Base-by-base conservation (phyloP, 257 asterid genomes). In the Jasminum sambac region DNA sequence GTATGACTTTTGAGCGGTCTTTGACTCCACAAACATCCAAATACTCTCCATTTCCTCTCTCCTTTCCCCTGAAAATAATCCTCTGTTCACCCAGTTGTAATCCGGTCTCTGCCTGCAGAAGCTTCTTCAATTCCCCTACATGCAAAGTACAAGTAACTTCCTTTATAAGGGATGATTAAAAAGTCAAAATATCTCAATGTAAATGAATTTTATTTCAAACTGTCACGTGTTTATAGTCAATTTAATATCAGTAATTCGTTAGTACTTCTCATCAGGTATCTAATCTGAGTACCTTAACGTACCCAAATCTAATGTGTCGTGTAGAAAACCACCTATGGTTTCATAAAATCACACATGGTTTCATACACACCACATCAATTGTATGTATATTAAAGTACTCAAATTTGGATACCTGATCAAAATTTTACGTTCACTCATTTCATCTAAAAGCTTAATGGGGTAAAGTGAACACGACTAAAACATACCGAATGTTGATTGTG, bases 81-180 rank as follows among this genome's bases (percentile, higher is more conserved):
- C 87, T 84, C 73, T 87, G 93, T 66, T 83, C 96, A 60, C 74
- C 81, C 24, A 85, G 80, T 74, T 81, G 74, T 76, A 88, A 68
- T 67, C 95, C 92, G 4, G 87, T 81, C 68, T 89, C 89, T 73
- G 67, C 78, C 74, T 79, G 63, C 38, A 89, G 70, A 25, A 71
- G 76, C 88, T 85, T 86, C 89, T 89, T 89, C 83, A 89, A 42
- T 72, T 83, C 93, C 42, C 91, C 96, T 86, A 69, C 75, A 55
- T 55, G 34, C n/a, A 26, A 55, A 3, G 16, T 19, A 23, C 23
- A 26, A 11, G 11, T 24, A 11, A 55, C 46, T 38, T 43, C 68
- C 41, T 42, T 12, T 46, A 52, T 26, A 30, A 4, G 2, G 36
- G n/a, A n/a, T n/a, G n/a, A n/a, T n/a, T n/a, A n/a, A n/a, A n/a